A percentile compares a stretch with the other conserved stretches of the same genome.
Conservation (phyloP, 768 basidiomycete species). For the Podaxis sp. region DNA sequence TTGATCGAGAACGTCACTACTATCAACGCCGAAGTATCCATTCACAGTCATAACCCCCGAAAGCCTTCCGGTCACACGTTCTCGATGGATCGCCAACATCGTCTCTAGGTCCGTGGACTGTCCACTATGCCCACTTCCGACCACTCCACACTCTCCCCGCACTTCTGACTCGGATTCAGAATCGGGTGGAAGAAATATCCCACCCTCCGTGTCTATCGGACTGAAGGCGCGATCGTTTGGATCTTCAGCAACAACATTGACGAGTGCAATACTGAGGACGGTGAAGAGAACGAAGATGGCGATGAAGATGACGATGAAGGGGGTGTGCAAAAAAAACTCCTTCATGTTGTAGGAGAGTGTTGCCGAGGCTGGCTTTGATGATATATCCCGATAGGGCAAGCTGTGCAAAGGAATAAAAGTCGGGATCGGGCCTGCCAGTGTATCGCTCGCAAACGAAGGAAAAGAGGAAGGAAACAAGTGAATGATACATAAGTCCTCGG, state of each 20-base stretch:
- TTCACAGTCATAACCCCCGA: not conserved
- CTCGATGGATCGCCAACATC: constrained; percentile 4
- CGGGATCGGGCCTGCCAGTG: no score
- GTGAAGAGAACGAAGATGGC: not conserved
- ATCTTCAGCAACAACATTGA: not conserved
- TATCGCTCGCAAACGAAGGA: no score
- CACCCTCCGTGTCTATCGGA: not conserved
- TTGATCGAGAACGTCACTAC: not conserved
- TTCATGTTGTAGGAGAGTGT: not conserved
- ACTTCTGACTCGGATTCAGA: not conserved
- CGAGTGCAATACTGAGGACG: not conserved
- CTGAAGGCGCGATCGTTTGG: not conserved
- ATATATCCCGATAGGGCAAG: no score
- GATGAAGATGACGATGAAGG: not conserved
- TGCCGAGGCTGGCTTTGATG: no score
- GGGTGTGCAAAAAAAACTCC: not conserved
- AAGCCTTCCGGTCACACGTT: not conserved
- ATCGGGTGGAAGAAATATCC: not conserved
- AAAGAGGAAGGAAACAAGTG: no score
- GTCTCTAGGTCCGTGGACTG: not conserved
- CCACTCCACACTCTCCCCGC: not conserved
- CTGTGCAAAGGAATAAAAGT: no score
- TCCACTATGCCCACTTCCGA: not conserved
- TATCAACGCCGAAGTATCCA: not conserved
- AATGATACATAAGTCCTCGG: no score